Evolutionary conservation across 306 rosid species (phyloP), one percentile per base, ranked within the genome.

Genomic region (Bauhinia variegata): DNA sequence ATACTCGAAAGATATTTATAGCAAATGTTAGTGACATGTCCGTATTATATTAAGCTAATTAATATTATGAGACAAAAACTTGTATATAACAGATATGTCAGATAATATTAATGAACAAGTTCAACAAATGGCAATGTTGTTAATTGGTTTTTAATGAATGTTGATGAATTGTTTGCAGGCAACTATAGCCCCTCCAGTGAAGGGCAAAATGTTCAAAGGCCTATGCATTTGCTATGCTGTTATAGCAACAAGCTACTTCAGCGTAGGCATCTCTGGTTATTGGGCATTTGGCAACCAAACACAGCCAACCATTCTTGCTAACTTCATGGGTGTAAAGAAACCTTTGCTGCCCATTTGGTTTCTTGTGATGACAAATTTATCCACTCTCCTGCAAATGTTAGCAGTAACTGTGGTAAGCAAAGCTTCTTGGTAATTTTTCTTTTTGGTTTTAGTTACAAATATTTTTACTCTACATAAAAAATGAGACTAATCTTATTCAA

Each of bases 121-220:
- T 23, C 28, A 23, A 23, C 28, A 23, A 23, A 23, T 23, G 28
- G 28, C 28, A 23, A 23, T 23, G 28, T 2, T 23, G 28, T 23
- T 23, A 1, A 23, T 23, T 23, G 28, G 28, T 23, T 23, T 23
- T 23, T 23, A 2, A 1, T 23, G 1, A 23, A 23, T 23, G 32
- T 69, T 16, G 0, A 1, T 9, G 19, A 6, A 30, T 6, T 0
- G 1, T n/a, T 39, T 80, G 69, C 80, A 88, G 96, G 97, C 96
- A 80, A 91, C 97, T 2, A 36, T 87, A 57, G 95, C 90, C 41
- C 61, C 95, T 44, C 95, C 97, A 4, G 81, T 91, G 61, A 77
- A 87, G 58, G 92, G 96, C 0, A 87, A 91, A 79, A 91, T 91
- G 96, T 71, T 85, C 19, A 91, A 88, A 80, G 97, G 95, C 51